Conservation (phyloP, 2,329 filamentous ascomycete species). For the Botrytis byssoidea region DNA sequence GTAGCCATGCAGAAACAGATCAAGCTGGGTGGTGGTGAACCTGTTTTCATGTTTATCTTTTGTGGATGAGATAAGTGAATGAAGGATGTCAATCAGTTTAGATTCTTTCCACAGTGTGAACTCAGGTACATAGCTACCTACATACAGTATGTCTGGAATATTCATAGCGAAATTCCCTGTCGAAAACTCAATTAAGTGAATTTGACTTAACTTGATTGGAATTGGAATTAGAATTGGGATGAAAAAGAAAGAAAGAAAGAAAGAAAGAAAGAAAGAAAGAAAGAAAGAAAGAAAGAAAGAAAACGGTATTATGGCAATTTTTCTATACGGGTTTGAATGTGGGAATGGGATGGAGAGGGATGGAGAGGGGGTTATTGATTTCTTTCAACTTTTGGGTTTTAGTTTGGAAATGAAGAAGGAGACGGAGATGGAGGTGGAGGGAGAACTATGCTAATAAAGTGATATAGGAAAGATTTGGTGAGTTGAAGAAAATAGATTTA, state of each 20-base stretch:
- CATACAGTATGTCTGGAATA: neutral
- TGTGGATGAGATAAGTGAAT: neutral
- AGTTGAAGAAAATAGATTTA: no score
- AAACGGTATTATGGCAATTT: neutral
- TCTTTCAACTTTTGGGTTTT: neutral
- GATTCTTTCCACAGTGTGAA: neutral
- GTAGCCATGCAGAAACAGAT: neutral
- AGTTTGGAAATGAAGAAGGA: neutral
- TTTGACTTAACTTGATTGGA: neutral
- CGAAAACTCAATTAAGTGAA: neutral
- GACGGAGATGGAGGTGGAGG: no score
- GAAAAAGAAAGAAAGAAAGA: no score
- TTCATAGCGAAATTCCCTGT: neutral
- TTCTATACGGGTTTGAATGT: no score
- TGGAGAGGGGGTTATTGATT: neutral
- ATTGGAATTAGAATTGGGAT: neutral
- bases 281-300: neutral
- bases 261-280: neutral
- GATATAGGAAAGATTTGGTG: no score
- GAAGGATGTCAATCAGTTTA: neutral
- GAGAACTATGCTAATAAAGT: no score
- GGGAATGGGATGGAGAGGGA: neutral
- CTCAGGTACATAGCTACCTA: no score
- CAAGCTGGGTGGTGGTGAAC: neutral
- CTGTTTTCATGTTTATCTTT: neutral